These are phyloP conservation scores for Taphrina pruni DNA, from an alignment of 1,139 yeast genomes.

Conservation along the genomic window DNA sequence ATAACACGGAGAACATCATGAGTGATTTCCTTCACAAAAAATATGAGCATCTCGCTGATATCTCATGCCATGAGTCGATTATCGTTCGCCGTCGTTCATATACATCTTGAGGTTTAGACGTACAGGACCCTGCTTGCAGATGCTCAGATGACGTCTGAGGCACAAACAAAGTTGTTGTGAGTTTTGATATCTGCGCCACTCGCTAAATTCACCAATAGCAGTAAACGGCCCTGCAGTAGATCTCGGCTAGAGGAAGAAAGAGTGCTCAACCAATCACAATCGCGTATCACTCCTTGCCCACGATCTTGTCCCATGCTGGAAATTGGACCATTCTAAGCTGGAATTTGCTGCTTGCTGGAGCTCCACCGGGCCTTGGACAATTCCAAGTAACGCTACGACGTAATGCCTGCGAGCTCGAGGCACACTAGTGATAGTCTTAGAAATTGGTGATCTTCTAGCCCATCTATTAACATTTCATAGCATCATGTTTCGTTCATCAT, in stretches of 20 bases:
- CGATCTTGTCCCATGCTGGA: no score
- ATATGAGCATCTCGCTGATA: no score
- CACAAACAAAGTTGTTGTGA: neutral
- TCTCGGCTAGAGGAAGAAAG: neutral
- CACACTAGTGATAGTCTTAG: neutral
- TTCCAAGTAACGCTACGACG: neutral
- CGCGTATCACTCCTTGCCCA: no score
- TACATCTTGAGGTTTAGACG: no score
- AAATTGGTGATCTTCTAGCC: neutral
- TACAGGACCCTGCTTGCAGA: no score
- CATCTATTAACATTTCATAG: neutral
- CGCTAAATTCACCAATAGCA: neutral
- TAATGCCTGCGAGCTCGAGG: neutral
- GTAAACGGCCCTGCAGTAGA: neutral
- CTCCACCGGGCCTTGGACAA: neutral
- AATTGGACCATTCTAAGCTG: no score
- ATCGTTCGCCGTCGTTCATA: no score
- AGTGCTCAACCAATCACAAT: neutral
- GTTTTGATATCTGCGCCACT: neutral
- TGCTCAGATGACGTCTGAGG: neutral
- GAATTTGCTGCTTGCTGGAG: neutral
- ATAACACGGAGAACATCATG: neutral
- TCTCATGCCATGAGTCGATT: no score
- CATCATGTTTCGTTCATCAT: slow-evolving; percentile 19
- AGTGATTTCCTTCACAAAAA: no score